A percentile compares a stretch with the other conserved stretches of the same genome.
phyloP scores from a whole-genome alignment of 108 stramenopile species.

The Licmophora abbreviata region DNA sequence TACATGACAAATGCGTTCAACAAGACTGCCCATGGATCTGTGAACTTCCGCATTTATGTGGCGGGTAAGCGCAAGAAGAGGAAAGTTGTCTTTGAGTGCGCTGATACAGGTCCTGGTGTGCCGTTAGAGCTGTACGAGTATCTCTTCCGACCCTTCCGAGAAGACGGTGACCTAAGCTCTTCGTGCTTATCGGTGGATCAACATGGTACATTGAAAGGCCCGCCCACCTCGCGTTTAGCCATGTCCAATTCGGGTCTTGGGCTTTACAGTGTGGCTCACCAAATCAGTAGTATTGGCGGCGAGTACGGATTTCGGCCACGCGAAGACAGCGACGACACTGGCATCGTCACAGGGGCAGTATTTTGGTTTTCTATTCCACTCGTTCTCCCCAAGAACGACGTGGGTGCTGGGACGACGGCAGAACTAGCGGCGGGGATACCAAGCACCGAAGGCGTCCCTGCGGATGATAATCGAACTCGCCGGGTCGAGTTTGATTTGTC shows the following conservation, averaged over 20 bases:
- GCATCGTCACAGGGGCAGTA: conserved; percentile 18
- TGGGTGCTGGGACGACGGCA: too few relatives aligned
- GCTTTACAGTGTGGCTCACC: conserved; percentile 50
- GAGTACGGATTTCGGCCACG: conserved; percentile 46
- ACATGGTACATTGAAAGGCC: conserved; percentile 7
- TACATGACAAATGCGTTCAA: conserved; percentile 68
- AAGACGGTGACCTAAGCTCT: conserved; percentile 7
- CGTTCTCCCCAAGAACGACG: too few relatives aligned
- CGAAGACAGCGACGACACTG: neutral
- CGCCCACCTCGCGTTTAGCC: neutral
- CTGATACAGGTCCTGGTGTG: conserved; percentile 60
- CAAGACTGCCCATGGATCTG: conserved; percentile 43
- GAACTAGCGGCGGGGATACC: too few relatives aligned
- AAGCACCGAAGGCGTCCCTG: too few relatives aligned
- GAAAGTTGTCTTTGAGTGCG: conserved; percentile 44
- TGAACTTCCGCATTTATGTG: conserved; percentile 17
- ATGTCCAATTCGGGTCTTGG: conserved; percentile 32
- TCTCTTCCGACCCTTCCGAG: conserved; percentile 41
- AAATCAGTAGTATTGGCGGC: conserved; percentile 40
- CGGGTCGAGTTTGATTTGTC: too few relatives aligned
- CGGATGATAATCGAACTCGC: too few relatives aligned
- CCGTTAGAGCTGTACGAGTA: conserved; percentile 37
- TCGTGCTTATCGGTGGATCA: conserved; percentile 12
- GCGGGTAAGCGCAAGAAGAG: conserved; percentile 6
- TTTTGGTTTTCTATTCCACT: conserved; percentile 67